Base-by-base conservation (phyloP, 345 rosid genomes). In the Lenwebbia sp. region DNA sequence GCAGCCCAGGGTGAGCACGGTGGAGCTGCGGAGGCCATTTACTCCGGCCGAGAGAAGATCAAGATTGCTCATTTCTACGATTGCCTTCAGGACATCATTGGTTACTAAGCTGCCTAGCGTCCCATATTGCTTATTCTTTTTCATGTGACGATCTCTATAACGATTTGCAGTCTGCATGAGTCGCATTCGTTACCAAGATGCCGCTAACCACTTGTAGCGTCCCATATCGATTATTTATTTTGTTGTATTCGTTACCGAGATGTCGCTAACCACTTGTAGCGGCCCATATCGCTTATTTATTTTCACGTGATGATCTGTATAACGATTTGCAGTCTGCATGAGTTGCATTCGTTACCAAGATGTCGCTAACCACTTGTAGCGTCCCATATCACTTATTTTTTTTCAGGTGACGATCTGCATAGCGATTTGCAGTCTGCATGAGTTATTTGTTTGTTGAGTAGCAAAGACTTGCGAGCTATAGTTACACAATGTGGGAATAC, bases 1-100 rank as follows among this genome's bases (percentile, higher is more conserved):
- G 99, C 99, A 25, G 99, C 96, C 28, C 98, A 96, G 85, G 98
- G 99, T 74, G 96, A 94, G 87, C 88, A 82, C 5, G 99, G 98
- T 70, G 98, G 96, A 60, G 88, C 94, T 11, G 93, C 98, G 1
- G 98, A 95, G 88, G 95, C 96, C 22, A 92, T 94, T 86, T 96
- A 86, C 90, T 89, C 92, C 1, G 98, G 99, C 2, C 88, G 37
- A 88, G 93, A 94, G 83, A 97, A 95, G 93, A 94, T 97, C 41
- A 88, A 91, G 52, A 91, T 95, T 82, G 54, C 90, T 30, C 97
- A 95, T 91, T 97, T 97, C 87, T 93, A 90, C 10, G 97, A 94
- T 86, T 94, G 99, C 89, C 95, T 95, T 62, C 94, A 92, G 90
- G 99, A 97, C 75, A 88, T 95, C 0, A 91, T 93, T 23, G 92